These are phyloP conservation scores for Colletotrichum sp. DNA, from an alignment of 2,329 filamentous ascomycete genomes.

Conservation along the genomic window DNA sequence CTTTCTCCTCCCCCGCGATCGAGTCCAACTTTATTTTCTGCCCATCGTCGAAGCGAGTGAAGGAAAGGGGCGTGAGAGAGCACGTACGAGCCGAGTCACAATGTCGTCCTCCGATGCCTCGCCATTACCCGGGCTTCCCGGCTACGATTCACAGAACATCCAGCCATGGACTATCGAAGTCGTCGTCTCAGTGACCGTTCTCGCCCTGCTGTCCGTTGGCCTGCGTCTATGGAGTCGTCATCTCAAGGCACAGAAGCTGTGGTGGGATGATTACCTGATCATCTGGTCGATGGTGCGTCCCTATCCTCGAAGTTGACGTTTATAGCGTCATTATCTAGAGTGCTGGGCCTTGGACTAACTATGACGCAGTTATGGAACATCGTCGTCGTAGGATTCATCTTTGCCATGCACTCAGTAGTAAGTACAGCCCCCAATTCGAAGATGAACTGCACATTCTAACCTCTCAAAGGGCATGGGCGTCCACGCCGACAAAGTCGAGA, in stretches of 20 bases:
- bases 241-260: constrained; percentile 46
- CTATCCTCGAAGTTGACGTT: background rate
- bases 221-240: constrained; percentile 46
- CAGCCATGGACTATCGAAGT: constrained; percentile 48
- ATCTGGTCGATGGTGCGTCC: constrained; percentile 49
- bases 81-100: background rate
- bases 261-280: constrained; percentile 58
- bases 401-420: constrained; percentile 44
- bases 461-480: constrained; percentile 46
- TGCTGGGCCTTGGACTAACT: background rate
- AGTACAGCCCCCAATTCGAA: background rate
- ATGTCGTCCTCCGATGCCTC: constrained; percentile 15
- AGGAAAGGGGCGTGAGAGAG: background rate
- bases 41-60: background rate
- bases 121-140: constrained; percentile 29
- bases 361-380: constrained; percentile 41
- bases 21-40: background rate
- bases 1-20: background rate
- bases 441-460: background rate
- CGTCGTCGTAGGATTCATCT: constrained; percentile 50
- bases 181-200: constrained; percentile 43
- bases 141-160: constrained; percentile 38
- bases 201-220: constrained; percentile 42
- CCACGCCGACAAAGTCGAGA: constrained; percentile 44
- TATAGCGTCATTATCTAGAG: too few relatives aligned